Percentiles rank a stretch among this genome's conserved stretches.
Evolutionary conservation across 495 filamentous ascomycete species (phyloP).

Genomic region (Trichoderma asperelloides): DNA sequence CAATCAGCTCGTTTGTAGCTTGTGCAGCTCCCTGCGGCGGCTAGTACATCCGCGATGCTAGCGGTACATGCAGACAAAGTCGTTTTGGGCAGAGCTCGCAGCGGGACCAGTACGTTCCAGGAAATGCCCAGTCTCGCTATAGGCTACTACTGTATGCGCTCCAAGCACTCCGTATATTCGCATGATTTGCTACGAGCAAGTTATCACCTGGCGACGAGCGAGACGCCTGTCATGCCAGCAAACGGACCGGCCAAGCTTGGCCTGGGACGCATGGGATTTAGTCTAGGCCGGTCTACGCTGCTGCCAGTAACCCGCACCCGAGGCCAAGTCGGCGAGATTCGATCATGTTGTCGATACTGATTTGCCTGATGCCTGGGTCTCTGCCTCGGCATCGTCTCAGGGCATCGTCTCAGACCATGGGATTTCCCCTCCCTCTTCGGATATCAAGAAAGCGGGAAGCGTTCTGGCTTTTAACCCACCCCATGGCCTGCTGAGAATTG

Average conservation of each 20-base stretch:
- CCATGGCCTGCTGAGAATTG: not conserved
- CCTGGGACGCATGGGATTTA: not conserved
- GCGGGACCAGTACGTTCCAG: not conserved
- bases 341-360: not conserved
- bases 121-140: not conserved
- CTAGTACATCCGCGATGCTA: too few relatives aligned
- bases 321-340: not conserved
- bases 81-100: not conserved
- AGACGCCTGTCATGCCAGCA: not conserved
- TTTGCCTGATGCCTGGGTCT: not conserved
- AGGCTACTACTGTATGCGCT: too few relatives aligned
- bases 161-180: too few relatives aligned
- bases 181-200: not conserved
- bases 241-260: not conserved
- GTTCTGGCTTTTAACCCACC: not conserved
- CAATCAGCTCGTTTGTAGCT: not conserved
- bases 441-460: not conserved
- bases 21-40: not conserved
- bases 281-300: not conserved
- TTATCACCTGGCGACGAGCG: not conserved
- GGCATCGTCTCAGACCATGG: not conserved
- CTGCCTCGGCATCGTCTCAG: not conserved
- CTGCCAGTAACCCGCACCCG: not conserved
- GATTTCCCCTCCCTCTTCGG: not conserved
- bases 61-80: not conserved